Evolutionary conservation across 208 protist genomes (phyloP).

Genomic region (Histomonas meleagridis): DNA sequence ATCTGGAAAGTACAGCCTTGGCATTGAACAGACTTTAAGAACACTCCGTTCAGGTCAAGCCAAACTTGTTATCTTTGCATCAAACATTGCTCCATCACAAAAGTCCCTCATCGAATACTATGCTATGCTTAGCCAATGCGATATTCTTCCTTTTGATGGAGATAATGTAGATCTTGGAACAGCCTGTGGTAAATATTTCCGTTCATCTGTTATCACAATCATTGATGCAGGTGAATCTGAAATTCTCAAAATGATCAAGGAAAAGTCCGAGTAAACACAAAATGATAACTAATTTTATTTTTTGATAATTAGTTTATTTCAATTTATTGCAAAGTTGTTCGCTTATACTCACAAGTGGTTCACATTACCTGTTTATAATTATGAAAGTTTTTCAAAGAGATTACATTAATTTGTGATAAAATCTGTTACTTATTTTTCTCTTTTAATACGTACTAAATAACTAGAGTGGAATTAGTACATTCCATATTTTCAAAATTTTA

Average conservation of each 20-base stretch:
- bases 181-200: constrained; percentile 94
- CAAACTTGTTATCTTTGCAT: constrained; percentile 92
- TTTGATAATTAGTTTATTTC: too few species aligned
- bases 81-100: constrained; percentile 90
- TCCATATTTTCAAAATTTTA: too few species aligned
- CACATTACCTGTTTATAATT: too few species aligned
- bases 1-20: constrained; percentile 94
- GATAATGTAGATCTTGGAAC: constrained; percentile 94
- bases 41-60: constrained; percentile 76
- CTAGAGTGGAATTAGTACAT: too few species aligned
- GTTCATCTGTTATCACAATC: constrained; percentile 81
- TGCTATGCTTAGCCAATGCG: constrained; percentile 93
- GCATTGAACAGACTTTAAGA: constrained; percentile 86
- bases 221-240: constrained; percentile 86
- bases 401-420: too few species aligned
- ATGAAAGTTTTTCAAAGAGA: too few species aligned
- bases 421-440: too few species aligned
- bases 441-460: too few species aligned
- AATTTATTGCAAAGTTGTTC: too few species aligned
- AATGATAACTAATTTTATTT: too few species aligned
- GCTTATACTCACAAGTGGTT: too few species aligned
- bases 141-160: constrained; percentile 93
- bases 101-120: constrained; percentile 99
- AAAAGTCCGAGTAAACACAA: constrained; percentile 30
- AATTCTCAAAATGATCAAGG: constrained; percentile 58